Base-by-base conservation (phyloP, 139 green algal genomes). In the Astrephomene gubernaculifera region DNA sequence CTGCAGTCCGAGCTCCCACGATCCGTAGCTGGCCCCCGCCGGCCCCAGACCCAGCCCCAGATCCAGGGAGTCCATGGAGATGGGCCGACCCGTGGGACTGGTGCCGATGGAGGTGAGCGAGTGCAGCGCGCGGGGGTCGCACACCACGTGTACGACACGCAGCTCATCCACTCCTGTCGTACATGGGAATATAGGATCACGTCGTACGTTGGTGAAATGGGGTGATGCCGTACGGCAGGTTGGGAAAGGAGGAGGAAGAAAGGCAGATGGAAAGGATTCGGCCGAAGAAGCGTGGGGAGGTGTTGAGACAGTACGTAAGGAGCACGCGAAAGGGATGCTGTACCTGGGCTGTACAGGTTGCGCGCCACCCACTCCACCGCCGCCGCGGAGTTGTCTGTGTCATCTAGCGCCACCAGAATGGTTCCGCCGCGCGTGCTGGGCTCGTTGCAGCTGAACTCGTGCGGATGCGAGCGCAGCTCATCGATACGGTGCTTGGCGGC, bases 321-420 rank as follows among this genome's bases (percentile, higher is more conserved):
- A n/a, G n/a, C n/a, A n/a, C n/a, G n/a, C n/a, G n/a, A n/a, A n/a
- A n/a, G n/a, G n/a, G n/a, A n/a, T n/a, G n/a, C n/a, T n/a, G n/a
- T 49, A 73, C 79, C 79, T 57, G 64, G 65, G 0, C 3, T 45
- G 65, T 65, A 78, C 65, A 86, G 0, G 64, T 86, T 33, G 9
- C 27, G 1, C 2, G 65, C 79, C 35, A 69, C 79, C 35, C 49
- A 86, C 45, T 78, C 65, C 45, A 69, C 45, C 33, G 79, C 79
- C 33, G 36, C 57, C 65, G 64, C 65, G 14, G 79, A n/a, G 67
- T 86, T 31, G 29, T 86, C 79, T 1, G 65, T 86, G 67, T 86
- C 65, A 49, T 86, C 79, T 25, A 86, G 2, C 8, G 79, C 79
- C 35, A 86, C 79, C 44, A 86, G 24, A 19, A 86, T 74, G 43